Base-by-base conservation (phyloP, 352 stramenopile species). In the Aphanomyces cochlioides region DNA sequence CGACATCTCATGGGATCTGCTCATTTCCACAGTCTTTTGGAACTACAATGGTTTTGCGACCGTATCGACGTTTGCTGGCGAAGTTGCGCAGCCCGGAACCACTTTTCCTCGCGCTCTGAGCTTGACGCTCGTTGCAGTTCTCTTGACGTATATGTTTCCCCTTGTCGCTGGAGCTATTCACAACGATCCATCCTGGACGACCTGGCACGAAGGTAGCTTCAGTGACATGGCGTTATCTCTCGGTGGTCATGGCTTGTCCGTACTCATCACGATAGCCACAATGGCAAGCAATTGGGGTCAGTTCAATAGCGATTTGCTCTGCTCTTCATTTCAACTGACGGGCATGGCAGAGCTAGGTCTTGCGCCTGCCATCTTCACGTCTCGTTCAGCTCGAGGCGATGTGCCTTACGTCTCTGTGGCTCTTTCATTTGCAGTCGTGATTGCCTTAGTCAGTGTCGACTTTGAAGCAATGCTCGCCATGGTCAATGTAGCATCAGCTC, bases 1-100 rank as follows among this genome's bases (percentile, higher is more conserved):
- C 21, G 73, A 61, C 0, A 87, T 85, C 66, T 68, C 96, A 21
- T 98, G 89, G 88, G 79, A 87, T 12, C 78, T 83, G 1, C 86
- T 93, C 40, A 66, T 98, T 7, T 98, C 98, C 75, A 96, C 95
- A 39, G 76, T 98, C 50, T 98, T 98, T 77, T 98, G 95, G 93
- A 98, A 96, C 77, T 91, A 96, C 53, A 97, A 98, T 74, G 93
- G 89, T 41, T 98, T 97, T 73, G 90, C 98, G 73, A 89, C 81
- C 66, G 87, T 88, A 2, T 96, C 90, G 0, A 85, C 88, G 6
- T 98, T 98, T 70, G 92, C 89, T 5, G 91, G 84, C 3, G 91
- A 98, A 64, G 88, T 98, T 13, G 74, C 85, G 10, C 89, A 96
- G 74, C 92, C 92, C 0, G 84, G 79, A 3, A 79, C 75, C 7